A percentile compares a stretch with the other conserved stretches of the same genome.
phyloP scores from a whole-genome alignment of 2,329 filamentous ascomycete genomes.

The Zymoseptoria brevis region DNA sequence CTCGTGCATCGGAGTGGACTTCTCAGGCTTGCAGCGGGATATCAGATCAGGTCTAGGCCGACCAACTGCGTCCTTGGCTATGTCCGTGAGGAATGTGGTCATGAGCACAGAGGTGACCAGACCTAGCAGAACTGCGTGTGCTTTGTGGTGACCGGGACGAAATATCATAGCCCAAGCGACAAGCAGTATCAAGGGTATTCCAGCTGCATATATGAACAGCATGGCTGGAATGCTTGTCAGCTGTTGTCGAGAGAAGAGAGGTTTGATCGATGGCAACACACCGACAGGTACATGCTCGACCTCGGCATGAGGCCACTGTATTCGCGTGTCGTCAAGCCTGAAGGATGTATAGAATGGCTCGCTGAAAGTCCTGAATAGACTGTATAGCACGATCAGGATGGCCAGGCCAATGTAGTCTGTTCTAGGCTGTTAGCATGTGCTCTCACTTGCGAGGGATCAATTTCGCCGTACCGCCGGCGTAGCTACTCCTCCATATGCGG shows the following conservation, averaged over 20 bases:
- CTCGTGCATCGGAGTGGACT: conserved; percentile 47
- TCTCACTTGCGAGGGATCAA: neutral
- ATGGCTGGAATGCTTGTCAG: conserved; percentile 40
- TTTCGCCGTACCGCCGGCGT: conserved; percentile 49
- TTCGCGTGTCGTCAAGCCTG: conserved; percentile 71
- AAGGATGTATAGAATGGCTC: conserved; percentile 95
- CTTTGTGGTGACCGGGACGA: conserved; percentile 63
- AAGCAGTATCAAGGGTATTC: conserved; percentile 61
- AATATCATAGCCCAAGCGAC: conserved; percentile 55
- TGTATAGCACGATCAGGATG: conserved; percentile 60
- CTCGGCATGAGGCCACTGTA: conserved; percentile 79
- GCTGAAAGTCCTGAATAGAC: conserved; percentile 55
- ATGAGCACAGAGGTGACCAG: conserved; percentile 67
- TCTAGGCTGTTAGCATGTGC: neutral
- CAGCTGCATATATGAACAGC: conserved; percentile 72
- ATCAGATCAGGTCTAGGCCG: conserved; percentile 80
- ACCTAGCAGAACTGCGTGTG: conserved; percentile 77
- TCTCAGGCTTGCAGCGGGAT: conserved; percentile 68
- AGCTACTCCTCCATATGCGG: conserved; percentile 54
- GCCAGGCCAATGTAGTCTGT: conserved; percentile 72
- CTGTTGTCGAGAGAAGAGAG: neutral
- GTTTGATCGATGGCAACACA: conserved; percentile 35
- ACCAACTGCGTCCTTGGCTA: conserved; percentile 82
- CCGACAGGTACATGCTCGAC: conserved; percentile 74
- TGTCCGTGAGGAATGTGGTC: conserved; percentile 74